These are phyloP conservation scores for Coniella lustricola DNA, from an alignment of 2,329 filamentous ascomycete genomes.

Conservation along the genomic window DNA sequence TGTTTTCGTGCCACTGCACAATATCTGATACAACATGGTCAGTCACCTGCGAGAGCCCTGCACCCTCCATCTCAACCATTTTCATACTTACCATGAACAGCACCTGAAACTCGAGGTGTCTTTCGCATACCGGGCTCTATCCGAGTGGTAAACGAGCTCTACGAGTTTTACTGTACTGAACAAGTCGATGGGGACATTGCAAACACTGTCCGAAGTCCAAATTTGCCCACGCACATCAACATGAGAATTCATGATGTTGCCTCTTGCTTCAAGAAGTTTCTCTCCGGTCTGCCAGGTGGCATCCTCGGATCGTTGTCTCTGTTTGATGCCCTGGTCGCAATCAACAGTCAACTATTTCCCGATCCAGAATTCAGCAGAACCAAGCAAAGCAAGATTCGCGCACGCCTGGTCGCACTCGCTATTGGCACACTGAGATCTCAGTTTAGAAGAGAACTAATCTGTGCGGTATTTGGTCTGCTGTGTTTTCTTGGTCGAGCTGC, in stretches of 20 bases:
- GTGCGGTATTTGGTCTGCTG: conserved; percentile 59
- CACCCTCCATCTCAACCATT: background rate
- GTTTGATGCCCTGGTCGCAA: conserved; percentile 56
- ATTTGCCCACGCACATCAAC: conserved; percentile 53
- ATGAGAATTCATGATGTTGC: conserved; percentile 58
- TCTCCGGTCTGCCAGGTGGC: conserved; percentile 56
- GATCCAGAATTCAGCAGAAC: conserved; percentile 45
- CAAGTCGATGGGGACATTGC: conserved; percentile 43
- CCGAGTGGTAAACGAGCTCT: conserved; percentile 49
- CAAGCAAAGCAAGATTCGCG: conserved; percentile 50
- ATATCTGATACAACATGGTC: conserved; percentile 54
- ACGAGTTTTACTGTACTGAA: conserved; percentile 55
- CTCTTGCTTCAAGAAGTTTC: conserved; percentile 59
- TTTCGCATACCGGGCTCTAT: conserved; percentile 58
- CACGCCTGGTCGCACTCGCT: conserved; percentile 58
- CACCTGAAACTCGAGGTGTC: conserved; percentile 46
- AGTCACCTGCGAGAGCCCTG: conserved; percentile 13
- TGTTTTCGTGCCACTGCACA: conserved; percentile 62
- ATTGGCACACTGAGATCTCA: conserved; percentile 52
- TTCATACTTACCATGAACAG: conserved; percentile 20
- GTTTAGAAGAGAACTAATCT: conserved; percentile 57
- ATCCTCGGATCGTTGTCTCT: conserved; percentile 56
- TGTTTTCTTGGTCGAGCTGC: conserved; percentile 53
- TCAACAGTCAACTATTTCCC: conserved; percentile 48
- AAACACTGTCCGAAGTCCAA: conserved; percentile 51